Conservation (phyloP, 2,329 filamentous ascomycete species). For the Ustulina deusta region DNA sequence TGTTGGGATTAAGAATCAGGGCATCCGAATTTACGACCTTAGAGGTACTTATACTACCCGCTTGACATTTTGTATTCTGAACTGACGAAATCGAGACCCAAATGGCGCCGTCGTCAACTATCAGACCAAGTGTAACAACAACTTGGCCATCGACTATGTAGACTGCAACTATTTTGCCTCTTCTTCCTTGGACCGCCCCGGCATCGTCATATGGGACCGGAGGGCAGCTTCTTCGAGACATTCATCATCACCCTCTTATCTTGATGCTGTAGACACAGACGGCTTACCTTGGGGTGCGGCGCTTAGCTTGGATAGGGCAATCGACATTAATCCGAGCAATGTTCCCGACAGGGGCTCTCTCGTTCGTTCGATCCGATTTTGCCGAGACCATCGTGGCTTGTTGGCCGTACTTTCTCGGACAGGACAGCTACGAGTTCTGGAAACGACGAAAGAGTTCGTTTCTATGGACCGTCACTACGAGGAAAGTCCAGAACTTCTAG, state of each 20-base stretch:
- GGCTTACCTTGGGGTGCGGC: constrained; percentile 73
- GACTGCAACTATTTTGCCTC: constrained; percentile 89
- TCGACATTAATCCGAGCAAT: constrained; percentile 66
- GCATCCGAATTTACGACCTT: constrained; percentile 81
- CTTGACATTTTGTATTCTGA: background rate
- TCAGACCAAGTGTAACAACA: constrained; percentile 75
- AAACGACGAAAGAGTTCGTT: constrained; percentile 67
- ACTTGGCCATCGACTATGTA: constrained; percentile 80
- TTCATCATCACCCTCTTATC: constrained; percentile 65
- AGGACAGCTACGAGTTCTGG: constrained; percentile 72
- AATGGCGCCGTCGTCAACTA: constrained; percentile 68
- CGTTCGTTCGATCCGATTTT: constrained; percentile 72
- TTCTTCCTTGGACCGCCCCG: constrained; percentile 79
- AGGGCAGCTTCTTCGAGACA: constrained; percentile 68
- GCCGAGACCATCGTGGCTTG: constrained; percentile 70
- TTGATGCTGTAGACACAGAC: constrained; percentile 70
- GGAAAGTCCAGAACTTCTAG: constrained; percentile 69
- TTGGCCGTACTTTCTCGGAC: constrained; percentile 72
- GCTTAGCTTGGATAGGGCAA: constrained; percentile 67
- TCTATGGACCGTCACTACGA: constrained; percentile 56
- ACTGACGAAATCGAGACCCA: constrained; percentile 56
- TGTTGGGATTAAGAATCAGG: constrained; percentile 79
- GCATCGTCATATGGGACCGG: constrained; percentile 82
- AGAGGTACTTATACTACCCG: constrained; percentile 65
- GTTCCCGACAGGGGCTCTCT: constrained; percentile 69